Evolutionary conservation across 768 basidiomycete species (phyloP), one percentile per base, ranked within the genome.

Genomic region (Phanerochaete sordida): DNA sequence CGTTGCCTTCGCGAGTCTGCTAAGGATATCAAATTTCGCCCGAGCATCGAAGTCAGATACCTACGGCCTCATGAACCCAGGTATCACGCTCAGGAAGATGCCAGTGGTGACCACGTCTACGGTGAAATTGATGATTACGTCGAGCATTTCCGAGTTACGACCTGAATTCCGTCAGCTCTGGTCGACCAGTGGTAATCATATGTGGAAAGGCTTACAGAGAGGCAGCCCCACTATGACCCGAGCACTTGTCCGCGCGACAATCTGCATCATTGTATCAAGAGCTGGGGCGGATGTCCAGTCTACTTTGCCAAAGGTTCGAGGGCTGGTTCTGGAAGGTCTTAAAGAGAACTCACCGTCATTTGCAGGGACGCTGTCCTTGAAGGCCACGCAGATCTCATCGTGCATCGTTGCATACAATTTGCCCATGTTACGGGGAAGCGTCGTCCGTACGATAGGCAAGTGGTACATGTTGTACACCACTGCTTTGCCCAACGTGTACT

Each of bases 201-300:
- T 55, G 19, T 37, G 53, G 30, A 54, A 47, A n/a, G n/a, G n/a
- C 60, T 77, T 76, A 58, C 73, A 68, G 73, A 81, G 74, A 3
- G 81, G 80, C 27, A 76, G 67, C 0, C 84, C 84, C 4, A 84
- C 77, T 56, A 84, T 79, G 0, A 76, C 50, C 15, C 84, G 75
- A 60, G 80, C 81, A 52, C 68, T 77, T 2, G 73, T 68, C 46
- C 79, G 74, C 39, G 74, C 71, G 12, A 84, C 66, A n/a, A 84
- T 65, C 35, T 72, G 30, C 44, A 31, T 47, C 0, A 60, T 81
- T 23, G 24, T 47, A 13, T 37, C n/a, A 43, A 61, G 9, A 11
- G 49, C 62, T 9, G 49, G 49, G 1, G 57, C 50, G 11, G 30
- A 16, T 7, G 37, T 24, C 62, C 62, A 64, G 2, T 60, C 62